Evolutionary conservation across 495 filamentous ascomycete species (phyloP).

Genomic region (Penicillium manginii): DNA sequence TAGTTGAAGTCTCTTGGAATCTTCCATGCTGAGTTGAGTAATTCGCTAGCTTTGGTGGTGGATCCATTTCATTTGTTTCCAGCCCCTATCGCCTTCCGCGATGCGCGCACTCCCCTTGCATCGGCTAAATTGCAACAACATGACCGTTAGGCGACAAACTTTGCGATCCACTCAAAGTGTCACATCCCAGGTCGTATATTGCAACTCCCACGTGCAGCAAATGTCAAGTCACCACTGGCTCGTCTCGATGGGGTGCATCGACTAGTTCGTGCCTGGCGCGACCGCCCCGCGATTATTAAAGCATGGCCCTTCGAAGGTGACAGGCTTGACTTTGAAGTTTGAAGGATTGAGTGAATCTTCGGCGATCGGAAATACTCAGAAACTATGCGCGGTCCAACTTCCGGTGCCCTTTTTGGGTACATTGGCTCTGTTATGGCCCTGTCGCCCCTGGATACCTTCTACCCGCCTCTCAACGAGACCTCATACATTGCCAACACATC

Average conservation of each 20-base stretch:
- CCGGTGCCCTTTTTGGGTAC: constrained; percentile 13
- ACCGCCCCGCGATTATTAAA: background rate
- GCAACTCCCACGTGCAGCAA: constrained; percentile 19
- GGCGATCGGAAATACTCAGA: background rate
- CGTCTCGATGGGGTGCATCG: background rate
- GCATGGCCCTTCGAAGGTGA: background rate
- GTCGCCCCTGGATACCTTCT: constrained; percentile 40
- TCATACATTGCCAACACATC: constrained; percentile 44
- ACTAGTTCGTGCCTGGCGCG: constrained; percentile 7
- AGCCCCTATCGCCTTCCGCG: background rate
- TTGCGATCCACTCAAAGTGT: background rate
- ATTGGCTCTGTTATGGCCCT: constrained; percentile 15
- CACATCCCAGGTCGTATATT: constrained; percentile 1
- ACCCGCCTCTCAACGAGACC: constrained; percentile 44
- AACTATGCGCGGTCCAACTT: constrained; percentile 20
- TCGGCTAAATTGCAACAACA: background rate
- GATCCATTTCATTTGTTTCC: background rate
- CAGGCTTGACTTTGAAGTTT: background rate
- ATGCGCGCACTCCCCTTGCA: background rate
- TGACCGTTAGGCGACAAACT: background rate
- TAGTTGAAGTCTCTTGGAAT: no score
- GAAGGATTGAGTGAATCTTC: background rate
- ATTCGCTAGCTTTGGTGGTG: background rate
- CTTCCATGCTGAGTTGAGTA: background rate
- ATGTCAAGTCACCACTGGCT: constrained; percentile 18